Base-by-base conservation (phyloP, 2,329 filamentous ascomycete genomes). In the Colletotrichum lentis region DNA sequence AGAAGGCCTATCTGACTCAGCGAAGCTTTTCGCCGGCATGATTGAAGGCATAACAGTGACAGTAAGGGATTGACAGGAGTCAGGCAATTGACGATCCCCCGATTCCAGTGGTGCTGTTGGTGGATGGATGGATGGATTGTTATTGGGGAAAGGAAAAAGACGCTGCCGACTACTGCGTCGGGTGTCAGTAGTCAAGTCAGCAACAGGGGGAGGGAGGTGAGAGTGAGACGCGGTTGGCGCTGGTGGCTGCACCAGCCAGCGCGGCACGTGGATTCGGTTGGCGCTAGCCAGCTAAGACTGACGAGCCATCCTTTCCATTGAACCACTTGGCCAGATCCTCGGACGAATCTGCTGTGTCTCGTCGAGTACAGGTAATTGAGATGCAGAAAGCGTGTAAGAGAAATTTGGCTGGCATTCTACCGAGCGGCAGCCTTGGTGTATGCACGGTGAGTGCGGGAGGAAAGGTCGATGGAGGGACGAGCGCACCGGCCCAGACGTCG, bases 1-100 rank as follows among this genome's bases (percentile, higher is more conserved):
- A 54, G 39, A 44, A 49, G n/a, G 39, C 12, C 37, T 10, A 27
- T 22, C 66, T 54, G 65, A 68, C 62, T 69, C 62, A 61, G 62
- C 62, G 62, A 52, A 56, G 20, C 62, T 66, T 66, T 66, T 69
- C 66, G 50, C 44, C 49, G 66, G 37, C 66, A 69, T 66, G 50
- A 35, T 44, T 16, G 18, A 27, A 20, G 7, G 10, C 16, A 43
- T 39, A 41, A 47, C n/a, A 14, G 60, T 58, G 53, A 11, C 49
- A 59, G 31, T 20, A 8, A 22, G 16, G 16, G 20, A 11, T 16
- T 20, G 37, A 18, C 35, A 37, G 56, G 50, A 62, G 35, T 56
- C 63, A 56, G 37, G 31, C 11, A 31, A 41, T 24, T 20, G 22
- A 27, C 27, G 27, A 8, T 10, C 8, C 22, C 20, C 57, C n/a